Base-by-base conservation (phyloP, 257 asterid species). In the Thymus mandschuricus region DNA sequence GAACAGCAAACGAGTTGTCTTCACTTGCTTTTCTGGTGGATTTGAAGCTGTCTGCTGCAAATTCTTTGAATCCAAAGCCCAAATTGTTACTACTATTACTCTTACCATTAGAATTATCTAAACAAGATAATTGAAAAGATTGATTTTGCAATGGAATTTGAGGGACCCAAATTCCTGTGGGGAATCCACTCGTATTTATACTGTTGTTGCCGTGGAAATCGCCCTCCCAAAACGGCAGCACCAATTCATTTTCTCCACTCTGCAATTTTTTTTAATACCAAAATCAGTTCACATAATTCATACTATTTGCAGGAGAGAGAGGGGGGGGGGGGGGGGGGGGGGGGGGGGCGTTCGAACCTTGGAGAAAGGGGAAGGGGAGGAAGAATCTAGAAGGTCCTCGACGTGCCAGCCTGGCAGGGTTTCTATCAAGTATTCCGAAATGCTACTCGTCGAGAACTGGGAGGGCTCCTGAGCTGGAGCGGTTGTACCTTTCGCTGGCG, bases 381-480 rank as follows among this genome's bases (percentile, higher is more conserved):
- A 77, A 71, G 77, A 70, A 68, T 88, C 92, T 46, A 94, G 88
- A 62, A 94, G 80, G 33, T 94, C 97, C 67, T 94, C 99, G 41
- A 91, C 95, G 38, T 83, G 97, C 97, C 97, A 94, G 6, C 97
- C 96, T 1, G 99, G 99, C 27, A 91, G 61, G 74, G 55, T 89
- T 54, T 89, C 95, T 7, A 83, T 88, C 81, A 95, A 74, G 64
- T 94, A 91, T 72, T 94, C 99, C 0, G 99, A 88, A 64, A 92
- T 84, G 81, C 89, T 86, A 51, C 92, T 92, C 0, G 90, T 31
- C 8, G 82, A 52, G 27, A 55, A 64, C 1, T 44, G 38, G 10
- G 59, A 52, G 33, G 33, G 40, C n/a, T 64, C 72, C 49, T 46
- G 52, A 73, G 41, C 29, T 6, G 54, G 6, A 1, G 31, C 5